These are phyloP conservation scores for Dactylis glomerata DNA, from an alignment of 176 grass and related monocot genomes.

Conservation along the genomic window DNA sequence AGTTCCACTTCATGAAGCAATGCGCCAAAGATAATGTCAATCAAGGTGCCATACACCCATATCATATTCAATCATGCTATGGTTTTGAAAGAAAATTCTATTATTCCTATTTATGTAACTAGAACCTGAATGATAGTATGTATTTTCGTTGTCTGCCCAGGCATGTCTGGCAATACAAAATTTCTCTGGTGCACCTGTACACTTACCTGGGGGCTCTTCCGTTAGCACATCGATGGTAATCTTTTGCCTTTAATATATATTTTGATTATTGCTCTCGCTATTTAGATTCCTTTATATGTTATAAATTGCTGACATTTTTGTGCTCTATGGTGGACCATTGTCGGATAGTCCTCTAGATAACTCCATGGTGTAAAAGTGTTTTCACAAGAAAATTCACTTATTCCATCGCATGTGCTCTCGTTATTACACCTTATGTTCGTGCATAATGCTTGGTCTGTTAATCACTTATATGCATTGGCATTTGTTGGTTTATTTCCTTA, in stretches of 20 bases:
- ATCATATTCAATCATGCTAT: background rate
- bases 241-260: background rate
- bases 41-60: background rate
- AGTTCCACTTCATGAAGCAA: background rate
- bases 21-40: background rate
- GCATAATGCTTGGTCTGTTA: background rate
- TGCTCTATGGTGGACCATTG: background rate
- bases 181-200: slow-evolving; percentile 83
- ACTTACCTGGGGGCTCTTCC: slow-evolving; percentile 71
- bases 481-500: background rate
- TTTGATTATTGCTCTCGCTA: background rate
- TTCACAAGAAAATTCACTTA: slow-evolving; percentile 10
- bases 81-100: background rate
- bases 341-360: background rate
- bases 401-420: background rate
- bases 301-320: background rate
- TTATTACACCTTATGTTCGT: background rate
- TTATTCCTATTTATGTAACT: background rate
- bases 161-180: slow-evolving; percentile 87
- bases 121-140: slow-evolving; percentile 23
- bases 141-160: slow-evolving; percentile 43
- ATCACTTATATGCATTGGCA: background rate
- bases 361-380: background rate
- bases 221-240: slow-evolving; percentile 85
- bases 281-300: slow-evolving; percentile 16